Conservation (phyloP, 2,329 filamentous ascomycete genomes). For the Sporothrix luriei region DNA sequence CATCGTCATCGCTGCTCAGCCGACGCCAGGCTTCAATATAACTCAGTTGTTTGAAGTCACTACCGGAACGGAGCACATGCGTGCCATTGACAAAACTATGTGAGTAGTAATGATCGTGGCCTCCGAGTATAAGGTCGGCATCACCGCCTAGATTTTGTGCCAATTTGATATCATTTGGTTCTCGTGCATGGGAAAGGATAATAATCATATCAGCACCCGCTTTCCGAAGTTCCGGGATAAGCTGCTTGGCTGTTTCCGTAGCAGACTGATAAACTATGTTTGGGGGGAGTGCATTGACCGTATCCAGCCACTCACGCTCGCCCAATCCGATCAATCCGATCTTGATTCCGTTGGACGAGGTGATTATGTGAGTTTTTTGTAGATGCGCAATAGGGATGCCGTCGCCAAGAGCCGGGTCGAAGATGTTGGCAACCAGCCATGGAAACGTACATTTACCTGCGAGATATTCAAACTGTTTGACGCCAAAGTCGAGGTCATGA, state of each 20-base stretch:
- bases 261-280: slow-evolving; percentile 81
- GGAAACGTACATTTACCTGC: slow-evolving; percentile 77
- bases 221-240: slow-evolving; percentile 71
- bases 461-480: slow-evolving; percentile 75
- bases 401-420: slow-evolving; percentile 79
- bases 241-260: slow-evolving; percentile 70
- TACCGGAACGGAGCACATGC: slow-evolving; percentile 83
- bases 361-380: slow-evolving; percentile 73
- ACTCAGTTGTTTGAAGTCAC: slow-evolving; percentile 89
- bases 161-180: slow-evolving; percentile 87
- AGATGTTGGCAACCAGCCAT: slow-evolving; percentile 86
- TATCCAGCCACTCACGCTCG: slow-evolving; percentile 86
- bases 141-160: slow-evolving; percentile 71
- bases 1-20: slow-evolving; percentile 39
- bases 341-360: slow-evolving; percentile 79
- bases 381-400: slow-evolving; percentile 75
- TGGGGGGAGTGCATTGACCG: slow-evolving; percentile 83
- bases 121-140: slow-evolving; percentile 83
- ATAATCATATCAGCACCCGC: slow-evolving; percentile 82
- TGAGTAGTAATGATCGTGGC: slow-evolving; percentile 86
- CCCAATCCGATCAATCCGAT: slow-evolving; percentile 83
- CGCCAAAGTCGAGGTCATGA: slow-evolving; percentile 90
- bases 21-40: slow-evolving; percentile 77
- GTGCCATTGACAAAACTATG: slow-evolving; percentile 76
- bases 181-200: slow-evolving; percentile 80